These are phyloP conservation scores for Claviceps sp. DNA, from an alignment of 2,329 filamentous ascomycete species.

Conservation along the genomic window DNA sequence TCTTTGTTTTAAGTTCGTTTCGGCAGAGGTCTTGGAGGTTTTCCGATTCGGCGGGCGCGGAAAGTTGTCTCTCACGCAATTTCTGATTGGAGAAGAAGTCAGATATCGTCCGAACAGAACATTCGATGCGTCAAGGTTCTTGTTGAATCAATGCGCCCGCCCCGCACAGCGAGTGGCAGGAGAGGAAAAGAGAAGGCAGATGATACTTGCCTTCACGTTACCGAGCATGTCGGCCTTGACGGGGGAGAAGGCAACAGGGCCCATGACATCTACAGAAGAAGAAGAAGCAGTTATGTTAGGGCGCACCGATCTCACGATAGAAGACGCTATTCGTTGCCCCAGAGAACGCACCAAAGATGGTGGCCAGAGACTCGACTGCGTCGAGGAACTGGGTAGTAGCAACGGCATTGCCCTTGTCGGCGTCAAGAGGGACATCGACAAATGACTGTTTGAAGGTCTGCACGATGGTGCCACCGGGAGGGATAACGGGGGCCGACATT, in stretches of 20 bases:
- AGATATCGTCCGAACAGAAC: not conserved
- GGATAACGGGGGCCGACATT: constrained; percentile 41
- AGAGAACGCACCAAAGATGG: constrained; percentile 60
- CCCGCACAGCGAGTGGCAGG: not conserved
- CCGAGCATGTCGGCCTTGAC: constrained; percentile 86
- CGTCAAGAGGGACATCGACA: constrained; percentile 64
- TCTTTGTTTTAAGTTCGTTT: constrained; percentile 82
- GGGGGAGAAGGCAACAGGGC: constrained; percentile 66
- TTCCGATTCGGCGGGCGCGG: constrained; percentile 63
- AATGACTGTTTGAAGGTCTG: constrained; percentile 77
- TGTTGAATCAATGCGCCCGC: not conserved
- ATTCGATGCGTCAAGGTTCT: not conserved
- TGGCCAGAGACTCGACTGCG: constrained; percentile 73
- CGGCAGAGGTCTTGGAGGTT: constrained; percentile 74
- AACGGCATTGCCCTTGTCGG: constrained; percentile 62
- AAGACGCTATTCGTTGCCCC: not conserved
- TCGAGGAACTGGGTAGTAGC: constrained; percentile 80
- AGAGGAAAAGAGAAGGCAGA: not conserved
- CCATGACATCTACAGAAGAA: constrained; percentile 40
- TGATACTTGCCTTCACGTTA: constrained; percentile 65
- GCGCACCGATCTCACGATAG: too few species aligned
- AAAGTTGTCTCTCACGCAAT: constrained; percentile 71
- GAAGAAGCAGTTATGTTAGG: not conserved
- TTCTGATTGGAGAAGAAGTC: constrained; percentile 45
- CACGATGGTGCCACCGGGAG: constrained; percentile 66